Evolutionary conservation across 441 rosid genomes (phyloP), one percentile per base, ranked within the genome.

Genomic region (Adansonia rubrostipa): DNA sequence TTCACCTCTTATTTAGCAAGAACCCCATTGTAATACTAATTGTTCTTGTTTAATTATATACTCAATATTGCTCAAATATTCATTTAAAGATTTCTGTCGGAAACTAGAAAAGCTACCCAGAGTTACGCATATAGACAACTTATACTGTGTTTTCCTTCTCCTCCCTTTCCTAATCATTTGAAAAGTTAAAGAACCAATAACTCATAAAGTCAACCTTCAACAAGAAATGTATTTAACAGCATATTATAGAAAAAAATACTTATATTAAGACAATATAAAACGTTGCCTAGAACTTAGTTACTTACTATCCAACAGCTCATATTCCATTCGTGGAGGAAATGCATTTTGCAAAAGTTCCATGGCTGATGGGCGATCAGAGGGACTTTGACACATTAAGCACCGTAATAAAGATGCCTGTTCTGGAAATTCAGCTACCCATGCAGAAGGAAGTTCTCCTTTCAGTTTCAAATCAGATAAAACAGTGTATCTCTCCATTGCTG

Each of bases 281-380:
- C 5, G 40, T 42, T 57, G 40, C 11, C 19, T 4, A 51, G 48
- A 56, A 44, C 53, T 69, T 62, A 74, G 73, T 64, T 76, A 88
- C 99, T 86, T 81, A 96, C 99, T 89, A 74, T 96, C 98, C 76
- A 96, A 84, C 80, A 92, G 79, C 88, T 94, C 97, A 66, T 86
- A 90, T 84, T 96, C 98, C 99, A 96, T 92, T 84, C 90, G 86
- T 17, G 98, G 97, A 77, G 98, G 99, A 85, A 96, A 92, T 62
- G 87, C 94, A 65, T 89, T 87, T 85, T 89, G 85, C 82, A 96
- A 86, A 82, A 96, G 96, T 81, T 96, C 97, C 42, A 86, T 80
- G 72, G 98, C 99, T 80, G 98, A 93, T 45, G 99, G 99, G 75
- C 99, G 98, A 80, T 94, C 96, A 83, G 99, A 94, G 75, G 99